phyloP scores from a whole-genome alignment of 495 filamentous ascomycete species.

The Margaritispora aquatica region DNA sequence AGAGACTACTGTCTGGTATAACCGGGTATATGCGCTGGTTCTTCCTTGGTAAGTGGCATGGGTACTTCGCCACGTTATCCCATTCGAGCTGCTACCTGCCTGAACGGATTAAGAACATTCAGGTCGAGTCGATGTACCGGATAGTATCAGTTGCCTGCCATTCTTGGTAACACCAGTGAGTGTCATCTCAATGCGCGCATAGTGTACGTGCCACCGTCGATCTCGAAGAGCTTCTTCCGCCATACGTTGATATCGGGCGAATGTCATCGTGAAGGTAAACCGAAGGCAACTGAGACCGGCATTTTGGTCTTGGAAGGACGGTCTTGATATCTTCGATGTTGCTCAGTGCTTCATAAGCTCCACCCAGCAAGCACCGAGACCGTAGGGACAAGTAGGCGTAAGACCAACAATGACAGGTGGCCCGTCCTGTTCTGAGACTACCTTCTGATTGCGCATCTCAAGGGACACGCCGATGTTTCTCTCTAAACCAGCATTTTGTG shows the following conservation, averaged over 20 bases:
- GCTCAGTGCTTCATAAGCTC: constrained; percentile 18
- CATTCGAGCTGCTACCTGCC: constrained; percentile 17
- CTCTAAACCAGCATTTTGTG: constrained; percentile 1
- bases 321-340: constrained; percentile 14
- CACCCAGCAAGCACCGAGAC: constrained; percentile 19
- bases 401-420: constrained; percentile 18
- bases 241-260: constrained; percentile 19
- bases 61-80: constrained; percentile 15
- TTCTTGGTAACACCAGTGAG: constrained; percentile 18
- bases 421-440: constrained; percentile 14
- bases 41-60: constrained; percentile 13
- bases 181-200: constrained; percentile 20
- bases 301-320: constrained; percentile 17
- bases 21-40: constrained; percentile 12
- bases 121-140: constrained; percentile 13
- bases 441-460: constrained; percentile 15
- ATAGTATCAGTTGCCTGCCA: constrained; percentile 14
- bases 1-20: constrained; percentile 2
- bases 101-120: constrained; percentile 9
- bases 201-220: constrained; percentile 12
- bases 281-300: constrained; percentile 17
- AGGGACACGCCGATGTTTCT: constrained; percentile 8
- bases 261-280: constrained; percentile 18
- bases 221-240: constrained; percentile 14
- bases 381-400: constrained; percentile 15